Conservation (phyloP, 495 filamentous ascomycete genomes). For the Tuber brumale region DNA sequence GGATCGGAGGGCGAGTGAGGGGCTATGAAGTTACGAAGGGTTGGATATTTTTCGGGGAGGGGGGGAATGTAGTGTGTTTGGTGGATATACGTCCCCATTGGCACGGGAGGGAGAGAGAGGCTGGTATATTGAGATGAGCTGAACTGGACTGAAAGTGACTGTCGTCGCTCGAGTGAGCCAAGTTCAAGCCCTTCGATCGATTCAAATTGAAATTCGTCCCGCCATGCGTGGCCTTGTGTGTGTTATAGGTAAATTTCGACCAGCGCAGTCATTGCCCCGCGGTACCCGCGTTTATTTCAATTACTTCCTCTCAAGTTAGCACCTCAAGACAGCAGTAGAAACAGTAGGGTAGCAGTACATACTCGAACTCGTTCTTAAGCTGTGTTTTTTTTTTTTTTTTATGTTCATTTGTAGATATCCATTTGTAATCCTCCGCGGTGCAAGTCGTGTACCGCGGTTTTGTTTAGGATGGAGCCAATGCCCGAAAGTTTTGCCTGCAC, state of each 20-base stretch:
- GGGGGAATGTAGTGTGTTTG: not conserved
- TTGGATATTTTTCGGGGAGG: not conserved
- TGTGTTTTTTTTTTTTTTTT: not conserved
- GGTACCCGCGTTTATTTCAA: conserved; percentile 3
- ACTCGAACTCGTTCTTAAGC: not conserved
- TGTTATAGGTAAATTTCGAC: not conserved
- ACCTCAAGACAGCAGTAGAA: not conserved
- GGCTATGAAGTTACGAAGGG: not conserved
- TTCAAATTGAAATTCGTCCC: not conserved
- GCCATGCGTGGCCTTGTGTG: not conserved
- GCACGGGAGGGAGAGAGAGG: not conserved
- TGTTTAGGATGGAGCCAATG: not conserved
- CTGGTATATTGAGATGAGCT: not conserved
- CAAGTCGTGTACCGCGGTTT: not conserved
- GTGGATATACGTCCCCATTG: not conserved
- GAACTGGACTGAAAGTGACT: not conserved
- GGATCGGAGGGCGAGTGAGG: not conserved
- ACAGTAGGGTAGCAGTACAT: not conserved
- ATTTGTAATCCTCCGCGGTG: not conserved
- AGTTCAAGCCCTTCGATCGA: not conserved
- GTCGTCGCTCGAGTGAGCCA: not conserved
- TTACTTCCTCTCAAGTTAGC: not conserved
- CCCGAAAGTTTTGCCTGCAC: not conserved
- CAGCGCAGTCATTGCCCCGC: not conserved
- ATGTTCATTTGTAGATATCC: not conserved